A percentile compares a stretch with the other conserved stretches of the same genome.
Conservation (phyloP, 1,284 basidiomycete species). For the Albatrellus sp. region DNA sequence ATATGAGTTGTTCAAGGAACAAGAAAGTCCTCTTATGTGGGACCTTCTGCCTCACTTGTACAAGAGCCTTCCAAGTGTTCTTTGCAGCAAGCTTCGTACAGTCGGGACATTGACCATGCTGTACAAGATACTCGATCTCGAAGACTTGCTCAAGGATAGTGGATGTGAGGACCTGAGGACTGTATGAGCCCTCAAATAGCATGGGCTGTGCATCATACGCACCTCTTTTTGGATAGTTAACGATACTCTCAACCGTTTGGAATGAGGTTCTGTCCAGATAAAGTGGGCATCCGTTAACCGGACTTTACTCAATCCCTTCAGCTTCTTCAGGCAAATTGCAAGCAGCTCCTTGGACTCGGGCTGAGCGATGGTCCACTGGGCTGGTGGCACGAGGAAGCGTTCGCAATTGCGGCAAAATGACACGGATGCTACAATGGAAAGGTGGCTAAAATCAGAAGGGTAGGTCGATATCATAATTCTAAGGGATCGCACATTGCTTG, state of each 20-base stretch:
- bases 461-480: background rate
- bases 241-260: slow-evolving; percentile 85
- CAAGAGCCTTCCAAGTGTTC: slow-evolving; percentile 96
- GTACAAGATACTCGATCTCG: slow-evolving; percentile 92
- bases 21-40: slow-evolving; percentile 96
- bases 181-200: background rate
- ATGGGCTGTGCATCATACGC: slow-evolving; percentile 8
- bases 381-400: slow-evolving; percentile 87
- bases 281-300: slow-evolving; percentile 95
- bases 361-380: slow-evolving; percentile 76
- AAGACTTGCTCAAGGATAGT: slow-evolving; percentile 97
- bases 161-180: slow-evolving; percentile 75
- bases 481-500: slow-evolving; percentile 64
- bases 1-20: slow-evolving; percentile 94
- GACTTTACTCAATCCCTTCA: slow-evolving; percentile 90
- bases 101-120: slow-evolving; percentile 92
- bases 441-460: background rate
- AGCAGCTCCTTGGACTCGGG: slow-evolving; percentile 92
- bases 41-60: slow-evolving; percentile 97
- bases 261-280: slow-evolving; percentile 99
- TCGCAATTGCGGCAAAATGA: slow-evolving; percentile 96
- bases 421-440: slow-evolving; percentile 51
- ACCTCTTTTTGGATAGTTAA: slow-evolving; percentile 98
- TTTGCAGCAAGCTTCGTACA: slow-evolving; percentile 93
- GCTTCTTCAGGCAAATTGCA: slow-evolving; percentile 84